Evolutionary conservation across 257 asterid genomes (phyloP).

Genomic region (Oldenlandia corymbosa): DNA sequence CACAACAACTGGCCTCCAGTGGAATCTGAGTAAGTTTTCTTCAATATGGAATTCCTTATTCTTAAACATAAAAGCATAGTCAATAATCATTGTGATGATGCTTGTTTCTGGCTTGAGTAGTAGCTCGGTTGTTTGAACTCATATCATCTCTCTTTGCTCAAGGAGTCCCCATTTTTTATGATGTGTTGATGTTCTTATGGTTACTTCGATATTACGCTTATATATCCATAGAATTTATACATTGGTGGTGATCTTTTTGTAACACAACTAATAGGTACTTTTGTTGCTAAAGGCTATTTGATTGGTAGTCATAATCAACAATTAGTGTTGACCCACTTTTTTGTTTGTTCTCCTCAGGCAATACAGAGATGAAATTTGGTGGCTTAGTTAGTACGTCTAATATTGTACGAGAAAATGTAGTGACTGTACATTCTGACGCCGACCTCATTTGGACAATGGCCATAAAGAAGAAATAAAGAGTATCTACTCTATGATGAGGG

Average conservation of each 20-base stretch:
- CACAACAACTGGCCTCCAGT: slow-evolving; percentile 78
- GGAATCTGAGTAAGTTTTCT: slow-evolving; percentile 74
- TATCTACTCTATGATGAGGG: neutral
- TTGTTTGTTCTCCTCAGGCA: slow-evolving; percentile 32
- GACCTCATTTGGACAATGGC: slow-evolving; percentile 94
- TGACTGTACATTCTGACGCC: slow-evolving; percentile 69
- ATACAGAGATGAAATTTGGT: slow-evolving; percentile 78
- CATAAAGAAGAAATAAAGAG: slow-evolving; percentile 33
- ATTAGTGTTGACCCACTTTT: neutral
- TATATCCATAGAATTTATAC: too few species aligned
- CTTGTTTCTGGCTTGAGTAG: neutral
- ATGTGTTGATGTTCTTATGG: too few species aligned
- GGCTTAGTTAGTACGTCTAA: slow-evolving; percentile 86
- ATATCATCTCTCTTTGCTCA: neutral
- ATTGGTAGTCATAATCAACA: neutral
- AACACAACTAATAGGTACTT: neutral
- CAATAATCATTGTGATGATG: neutral
- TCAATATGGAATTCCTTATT: neutral
- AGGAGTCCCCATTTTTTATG: too few species aligned
- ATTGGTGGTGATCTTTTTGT: neutral
- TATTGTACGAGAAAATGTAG: slow-evolving; percentile 45
- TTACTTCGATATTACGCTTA: too few species aligned
- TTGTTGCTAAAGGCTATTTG: neutral
- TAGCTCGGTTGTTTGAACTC: neutral
- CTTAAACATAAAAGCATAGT: neutral